Percentiles rank a stretch among this genome's conserved stretches.
Conservation (phyloP, 805 yeast genomes). For the Pichia phayaonensis region DNA sequence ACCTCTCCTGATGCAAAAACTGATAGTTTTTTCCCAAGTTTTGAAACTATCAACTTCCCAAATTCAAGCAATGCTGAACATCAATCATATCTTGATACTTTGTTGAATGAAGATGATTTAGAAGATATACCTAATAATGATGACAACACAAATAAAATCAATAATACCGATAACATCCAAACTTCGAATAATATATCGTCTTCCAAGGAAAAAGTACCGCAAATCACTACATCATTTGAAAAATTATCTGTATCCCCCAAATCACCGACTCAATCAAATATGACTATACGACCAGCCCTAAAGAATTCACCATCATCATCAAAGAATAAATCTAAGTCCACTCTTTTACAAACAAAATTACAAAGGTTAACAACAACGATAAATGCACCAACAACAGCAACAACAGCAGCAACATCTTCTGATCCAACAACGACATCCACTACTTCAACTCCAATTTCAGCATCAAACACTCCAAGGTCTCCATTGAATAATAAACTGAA, state of each 20-base stretch:
- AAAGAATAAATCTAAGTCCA: neutral
- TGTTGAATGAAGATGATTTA: slow-evolving; percentile 7
- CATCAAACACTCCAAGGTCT: slow-evolving; percentile 7
- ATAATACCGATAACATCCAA: neutral
- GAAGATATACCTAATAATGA: neutral
- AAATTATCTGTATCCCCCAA: neutral
- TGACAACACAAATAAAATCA: neutral
- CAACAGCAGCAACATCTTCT: slow-evolving; percentile 1
- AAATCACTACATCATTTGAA: neutral
- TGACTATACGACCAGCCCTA: neutral
- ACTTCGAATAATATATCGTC: neutral
- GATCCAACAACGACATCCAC: neutral
- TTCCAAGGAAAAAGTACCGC: neutral
- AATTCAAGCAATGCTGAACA: neutral
- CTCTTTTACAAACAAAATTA: neutral
- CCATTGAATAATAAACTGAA: slow-evolving; percentile 3
- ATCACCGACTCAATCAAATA: neutral
- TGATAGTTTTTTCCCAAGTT: slow-evolving; percentile 1
- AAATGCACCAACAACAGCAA: slow-evolving; percentile 1
- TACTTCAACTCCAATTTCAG: neutral
- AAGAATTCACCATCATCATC: neutral
- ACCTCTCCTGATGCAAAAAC: slow-evolving; percentile 19
- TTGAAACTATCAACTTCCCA: neutral
- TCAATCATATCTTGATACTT: slow-evolving; percentile 11
- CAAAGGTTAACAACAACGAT: neutral